Conservation (phyloP, 2,329 filamentous ascomycete species). For the Neodidymelliopsis sp. region DNA sequence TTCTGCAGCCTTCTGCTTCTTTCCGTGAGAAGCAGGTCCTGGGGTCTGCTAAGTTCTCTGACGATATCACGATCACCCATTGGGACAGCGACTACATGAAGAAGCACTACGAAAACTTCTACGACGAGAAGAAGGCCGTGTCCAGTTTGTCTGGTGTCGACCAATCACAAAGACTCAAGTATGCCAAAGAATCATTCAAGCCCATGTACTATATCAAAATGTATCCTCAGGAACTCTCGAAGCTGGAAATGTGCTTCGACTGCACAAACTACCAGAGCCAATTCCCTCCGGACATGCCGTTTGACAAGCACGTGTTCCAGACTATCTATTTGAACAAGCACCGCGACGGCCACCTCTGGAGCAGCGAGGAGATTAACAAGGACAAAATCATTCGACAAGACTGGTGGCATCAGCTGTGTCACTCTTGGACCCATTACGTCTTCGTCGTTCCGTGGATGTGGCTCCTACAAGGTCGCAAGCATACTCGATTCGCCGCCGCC, state of each 20-base stretch:
- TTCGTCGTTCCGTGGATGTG: slow-evolving; percentile 75
- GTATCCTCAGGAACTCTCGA: slow-evolving; percentile 63
- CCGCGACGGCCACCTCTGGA: slow-evolving; percentile 64
- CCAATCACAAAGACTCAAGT: slow-evolving; percentile 53
- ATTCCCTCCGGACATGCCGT: slow-evolving; percentile 63
- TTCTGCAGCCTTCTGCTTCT: slow-evolving; percentile 65
- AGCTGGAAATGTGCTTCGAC: slow-evolving; percentile 72
- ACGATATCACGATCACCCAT: slow-evolving; percentile 76
- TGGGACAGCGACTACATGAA: slow-evolving; percentile 70
- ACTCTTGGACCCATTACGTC: slow-evolving; percentile 69
- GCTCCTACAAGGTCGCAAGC: slow-evolving; percentile 71
- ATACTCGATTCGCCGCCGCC: slow-evolving; percentile 69
- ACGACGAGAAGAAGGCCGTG: slow-evolving; percentile 58
- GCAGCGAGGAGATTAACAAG: slow-evolving; percentile 65
- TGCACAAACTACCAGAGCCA: slow-evolving; percentile 79
- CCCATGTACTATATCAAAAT: slow-evolving; percentile 73
- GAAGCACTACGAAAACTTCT: slow-evolving; percentile 71
- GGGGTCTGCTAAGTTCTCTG: slow-evolving; percentile 72
- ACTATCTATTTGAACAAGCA: slow-evolving; percentile 71
- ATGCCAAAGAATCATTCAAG: slow-evolving; percentile 61
- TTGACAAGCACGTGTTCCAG: slow-evolving; percentile 72
- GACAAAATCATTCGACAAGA: slow-evolving; percentile 68
- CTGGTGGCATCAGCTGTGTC: slow-evolving; percentile 73
- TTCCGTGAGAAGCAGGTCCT: slow-evolving; percentile 72
- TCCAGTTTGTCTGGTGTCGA: slow-evolving; percentile 51